These are phyloP conservation scores for Boletus sensibilis DNA, from an alignment of 768 basidiomycete genomes.

Conservation along the genomic window DNA sequence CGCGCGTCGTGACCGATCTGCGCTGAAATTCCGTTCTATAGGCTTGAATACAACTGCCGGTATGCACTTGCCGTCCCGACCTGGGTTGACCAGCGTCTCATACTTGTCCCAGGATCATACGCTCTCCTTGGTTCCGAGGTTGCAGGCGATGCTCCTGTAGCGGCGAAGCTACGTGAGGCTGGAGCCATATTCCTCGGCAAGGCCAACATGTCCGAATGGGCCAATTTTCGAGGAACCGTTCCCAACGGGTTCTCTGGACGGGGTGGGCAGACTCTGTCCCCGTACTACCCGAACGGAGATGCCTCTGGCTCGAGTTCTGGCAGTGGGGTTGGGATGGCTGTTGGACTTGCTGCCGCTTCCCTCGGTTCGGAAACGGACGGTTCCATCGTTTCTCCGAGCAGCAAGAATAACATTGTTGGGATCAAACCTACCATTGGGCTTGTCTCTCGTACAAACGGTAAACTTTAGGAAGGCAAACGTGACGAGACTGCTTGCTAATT, in stretches of 20 bases:
- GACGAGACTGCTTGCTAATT: background rate
- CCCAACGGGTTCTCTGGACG: slow-evolving; percentile 46
- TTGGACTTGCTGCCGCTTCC: slow-evolving; percentile 43
- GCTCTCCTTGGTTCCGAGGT: slow-evolving; percentile 38
- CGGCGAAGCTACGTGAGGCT: slow-evolving; percentile 30
- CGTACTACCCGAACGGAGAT: slow-evolving; percentile 42
- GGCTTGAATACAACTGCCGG: slow-evolving; percentile 43
- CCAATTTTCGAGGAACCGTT: slow-evolving; percentile 39
- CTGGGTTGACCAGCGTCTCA: background rate
- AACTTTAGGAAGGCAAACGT: background rate
- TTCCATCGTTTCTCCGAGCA: slow-evolving; percentile 46
- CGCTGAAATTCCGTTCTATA: slow-evolving; percentile 1
- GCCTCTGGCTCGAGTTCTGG: slow-evolving; percentile 45
- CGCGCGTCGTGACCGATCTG: background rate
- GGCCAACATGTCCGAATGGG: slow-evolving; percentile 45
- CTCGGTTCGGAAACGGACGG: slow-evolving; percentile 51
- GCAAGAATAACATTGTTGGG: slow-evolving; percentile 43
- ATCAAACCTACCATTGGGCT: slow-evolving; percentile 42
- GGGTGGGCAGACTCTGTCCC: slow-evolving; percentile 44
- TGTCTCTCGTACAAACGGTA: slow-evolving; percentile 39
- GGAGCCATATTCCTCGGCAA: slow-evolving; percentile 43
- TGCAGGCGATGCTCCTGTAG: slow-evolving; percentile 33
- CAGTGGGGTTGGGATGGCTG: slow-evolving; percentile 40
- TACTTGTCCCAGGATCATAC: slow-evolving; percentile 29
- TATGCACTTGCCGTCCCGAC: slow-evolving; percentile 1